Conservation (phyloP, 2,329 filamentous ascomycete species). For the Aspergillus hiratsukae region DNA sequence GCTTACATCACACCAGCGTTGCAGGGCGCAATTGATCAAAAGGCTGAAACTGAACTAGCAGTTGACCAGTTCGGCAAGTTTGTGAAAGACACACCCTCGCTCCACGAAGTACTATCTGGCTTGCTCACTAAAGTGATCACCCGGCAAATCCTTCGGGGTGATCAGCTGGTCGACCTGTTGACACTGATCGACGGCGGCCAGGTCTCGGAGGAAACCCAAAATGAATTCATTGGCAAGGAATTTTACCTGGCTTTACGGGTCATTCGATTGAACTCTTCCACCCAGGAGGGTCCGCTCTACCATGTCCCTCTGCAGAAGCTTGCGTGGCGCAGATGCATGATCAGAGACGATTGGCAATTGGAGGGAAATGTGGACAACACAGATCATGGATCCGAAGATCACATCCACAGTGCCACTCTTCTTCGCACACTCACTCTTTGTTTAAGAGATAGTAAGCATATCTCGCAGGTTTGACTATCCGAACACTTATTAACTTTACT, state of each 20-base stretch:
- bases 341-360: constrained; percentile 77
- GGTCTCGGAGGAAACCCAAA: constrained; percentile 43
- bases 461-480: background rate
- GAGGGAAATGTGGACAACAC: constrained; percentile 75
- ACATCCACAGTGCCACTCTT: constrained; percentile 62
- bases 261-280: constrained; percentile 50
- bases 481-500: constrained; percentile 6
- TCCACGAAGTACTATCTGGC: constrained; percentile 68
- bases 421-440: constrained; percentile 64
- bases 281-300: constrained; percentile 45
- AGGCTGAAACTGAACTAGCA: constrained; percentile 71
- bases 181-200: constrained; percentile 66
- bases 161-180: constrained; percentile 59
- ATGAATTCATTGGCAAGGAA: constrained; percentile 51
- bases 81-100: constrained; percentile 57
- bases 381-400: constrained; percentile 62
- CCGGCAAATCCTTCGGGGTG: constrained; percentile 61
- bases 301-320: constrained; percentile 25
- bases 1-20: constrained; percentile 65
- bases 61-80: constrained; percentile 61
- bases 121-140: constrained; percentile 65
- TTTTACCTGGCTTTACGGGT: constrained; percentile 69
- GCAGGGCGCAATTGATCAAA: constrained; percentile 69
- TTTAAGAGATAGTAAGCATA: constrained; percentile 45
- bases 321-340: constrained; percentile 83